A percentile compares a stretch with the other conserved stretches of the same genome.
Evolutionary conservation across 805 yeast species (phyloP).

Genomic region (Cyberlindnera suaveolens): DNA sequence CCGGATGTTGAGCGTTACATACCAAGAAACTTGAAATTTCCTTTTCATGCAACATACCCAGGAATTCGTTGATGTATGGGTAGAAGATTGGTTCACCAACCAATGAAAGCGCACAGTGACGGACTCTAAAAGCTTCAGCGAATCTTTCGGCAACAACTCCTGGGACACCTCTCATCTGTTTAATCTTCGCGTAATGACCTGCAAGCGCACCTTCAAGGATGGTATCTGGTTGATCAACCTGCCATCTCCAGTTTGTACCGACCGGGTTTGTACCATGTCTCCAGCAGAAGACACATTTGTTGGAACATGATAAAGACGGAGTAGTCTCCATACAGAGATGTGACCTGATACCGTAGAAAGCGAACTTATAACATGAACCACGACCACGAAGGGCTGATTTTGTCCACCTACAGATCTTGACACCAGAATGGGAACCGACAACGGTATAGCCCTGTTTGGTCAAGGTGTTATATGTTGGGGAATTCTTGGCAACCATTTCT

Average conservation of each 20-base stretch:
- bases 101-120: slow-evolving; percentile 85
- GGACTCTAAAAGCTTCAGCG: slow-evolving; percentile 83
- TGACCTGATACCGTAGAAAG: slow-evolving; percentile 84
- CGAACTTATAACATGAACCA: slow-evolving; percentile 90
- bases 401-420: slow-evolving; percentile 93
- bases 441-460: slow-evolving; percentile 92
- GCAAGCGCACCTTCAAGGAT: slow-evolving; percentile 79
- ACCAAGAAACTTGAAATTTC: slow-evolving; percentile 84
- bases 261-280: slow-evolving; percentile 97
- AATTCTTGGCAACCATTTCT: slow-evolving; percentile 54
- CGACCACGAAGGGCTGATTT: slow-evolving; percentile 90
- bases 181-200: slow-evolving; percentile 88
- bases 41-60: slow-evolving; percentile 70
- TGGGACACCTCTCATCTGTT: slow-evolving; percentile 93
- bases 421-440: slow-evolving; percentile 93
- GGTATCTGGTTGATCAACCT: slow-evolving; percentile 81
- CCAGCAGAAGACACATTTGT: slow-evolving; percentile 96
- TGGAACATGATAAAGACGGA: slow-evolving; percentile 88
- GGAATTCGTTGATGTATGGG: slow-evolving; percentile 83
- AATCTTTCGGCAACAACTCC: slow-evolving; percentile 88
- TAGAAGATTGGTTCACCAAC: slow-evolving; percentile 96
- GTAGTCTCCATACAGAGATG: slow-evolving; percentile 96
- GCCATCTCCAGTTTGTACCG: slow-evolving; percentile 96
- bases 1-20: slow-evolving; percentile 96
- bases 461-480: slow-evolving; percentile 63